Percentiles rank a stretch among this genome's conserved stretches.
These are phyloP conservation scores for Pseudopyricularia cyperi DNA, from an alignment of 2,329 filamentous ascomycete genomes.

Conservation along the genomic window DNA sequence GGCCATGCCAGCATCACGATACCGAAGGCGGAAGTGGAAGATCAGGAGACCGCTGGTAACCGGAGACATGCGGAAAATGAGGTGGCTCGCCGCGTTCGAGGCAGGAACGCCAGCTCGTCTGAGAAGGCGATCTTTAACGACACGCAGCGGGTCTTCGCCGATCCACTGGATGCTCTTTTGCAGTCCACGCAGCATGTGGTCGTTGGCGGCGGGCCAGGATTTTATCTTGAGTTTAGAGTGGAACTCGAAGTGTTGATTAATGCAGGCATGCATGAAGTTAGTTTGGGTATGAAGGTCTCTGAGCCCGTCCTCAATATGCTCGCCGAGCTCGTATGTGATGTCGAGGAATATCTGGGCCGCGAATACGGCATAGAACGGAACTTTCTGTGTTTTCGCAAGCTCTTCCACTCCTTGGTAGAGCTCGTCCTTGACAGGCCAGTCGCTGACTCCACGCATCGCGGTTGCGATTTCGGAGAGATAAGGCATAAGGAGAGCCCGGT, in stretches of 20 bases:
- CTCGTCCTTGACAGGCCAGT: conserved; percentile 21
- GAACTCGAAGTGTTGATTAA: conserved; percentile 16
- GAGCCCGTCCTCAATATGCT: conserved; percentile 4
- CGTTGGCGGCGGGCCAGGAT: conserved; percentile 16
- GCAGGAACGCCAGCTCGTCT: not conserved
- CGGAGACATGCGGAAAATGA: not conserved
- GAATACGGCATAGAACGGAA: conserved; percentile 24
- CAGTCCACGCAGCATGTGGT: conserved; percentile 9
- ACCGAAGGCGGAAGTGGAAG: conserved; percentile 18
- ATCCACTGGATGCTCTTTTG: conserved; percentile 11
- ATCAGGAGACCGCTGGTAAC: conserved; percentile 20
- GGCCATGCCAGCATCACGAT: conserved; percentile 17
- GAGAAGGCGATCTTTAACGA: not conserved
- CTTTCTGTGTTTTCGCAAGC: conserved; percentile 13
- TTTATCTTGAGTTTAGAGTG: conserved; percentile 16
- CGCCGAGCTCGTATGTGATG: conserved; percentile 19
- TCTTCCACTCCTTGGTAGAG: conserved; percentile 21
- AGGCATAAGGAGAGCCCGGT: conserved; percentile 18
- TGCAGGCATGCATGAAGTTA: conserved; percentile 10
- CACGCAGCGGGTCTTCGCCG: conserved; percentile 10
- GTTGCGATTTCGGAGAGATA: conserved; percentile 19
- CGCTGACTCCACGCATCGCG: conserved; percentile 6
- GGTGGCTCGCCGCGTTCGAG: not conserved
- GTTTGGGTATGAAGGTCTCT: conserved; percentile 5
- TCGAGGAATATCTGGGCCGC: conserved; percentile 27